A percentile compares a stretch with the other conserved stretches of the same genome.
phyloP scores from a whole-genome alignment of 352 stramenopile genomes.

The Globisporangium cylindrosporum region DNA sequence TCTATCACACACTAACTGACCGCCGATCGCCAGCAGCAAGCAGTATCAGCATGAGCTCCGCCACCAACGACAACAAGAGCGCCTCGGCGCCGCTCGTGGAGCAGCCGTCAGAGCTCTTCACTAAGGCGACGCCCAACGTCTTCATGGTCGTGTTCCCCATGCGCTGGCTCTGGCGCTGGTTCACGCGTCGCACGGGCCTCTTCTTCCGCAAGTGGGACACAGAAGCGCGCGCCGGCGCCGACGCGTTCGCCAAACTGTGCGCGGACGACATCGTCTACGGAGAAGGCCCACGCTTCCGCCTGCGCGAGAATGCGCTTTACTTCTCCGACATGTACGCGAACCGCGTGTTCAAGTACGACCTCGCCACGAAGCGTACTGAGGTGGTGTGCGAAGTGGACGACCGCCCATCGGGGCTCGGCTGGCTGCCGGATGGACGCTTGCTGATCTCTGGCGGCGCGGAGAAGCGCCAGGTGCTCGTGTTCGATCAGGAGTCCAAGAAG shows the following conservation, averaged over 20 bases:
- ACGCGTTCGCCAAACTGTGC: slow-evolving; percentile 34
- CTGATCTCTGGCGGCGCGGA: slow-evolving; percentile 56
- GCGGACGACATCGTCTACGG: slow-evolving; percentile 48
- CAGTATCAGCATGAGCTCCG: not conserved
- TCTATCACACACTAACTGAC: not conserved
- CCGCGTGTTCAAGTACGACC: slow-evolving; percentile 58
- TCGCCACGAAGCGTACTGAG: slow-evolving; percentile 29
- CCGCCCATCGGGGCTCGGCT: slow-evolving; percentile 55
- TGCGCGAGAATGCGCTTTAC: slow-evolving; percentile 50
- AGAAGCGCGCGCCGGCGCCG: slow-evolving; percentile 10
- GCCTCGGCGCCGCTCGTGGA: not conserved
- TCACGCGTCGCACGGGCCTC: slow-evolving; percentile 24
- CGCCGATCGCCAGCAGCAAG: not conserved
- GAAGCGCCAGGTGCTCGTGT: slow-evolving; percentile 38
- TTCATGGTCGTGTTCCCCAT: slow-evolving; percentile 20
- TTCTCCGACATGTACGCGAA: slow-evolving; percentile 66
- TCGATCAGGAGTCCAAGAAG: slow-evolving; percentile 31
- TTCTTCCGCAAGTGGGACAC: slow-evolving; percentile 17
- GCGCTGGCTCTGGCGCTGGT: slow-evolving; percentile 30
- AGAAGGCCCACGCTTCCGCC: slow-evolving; percentile 57
- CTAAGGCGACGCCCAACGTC: slow-evolving; percentile 19
- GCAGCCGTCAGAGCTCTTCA: slow-evolving; percentile 18
- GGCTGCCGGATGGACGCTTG: slow-evolving; percentile 55
- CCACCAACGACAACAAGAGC: not conserved
- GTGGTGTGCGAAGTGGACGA: slow-evolving; percentile 49